Base-by-base conservation (phyloP, 208 protist genomes). In the Porcisia hertigi region DNA sequence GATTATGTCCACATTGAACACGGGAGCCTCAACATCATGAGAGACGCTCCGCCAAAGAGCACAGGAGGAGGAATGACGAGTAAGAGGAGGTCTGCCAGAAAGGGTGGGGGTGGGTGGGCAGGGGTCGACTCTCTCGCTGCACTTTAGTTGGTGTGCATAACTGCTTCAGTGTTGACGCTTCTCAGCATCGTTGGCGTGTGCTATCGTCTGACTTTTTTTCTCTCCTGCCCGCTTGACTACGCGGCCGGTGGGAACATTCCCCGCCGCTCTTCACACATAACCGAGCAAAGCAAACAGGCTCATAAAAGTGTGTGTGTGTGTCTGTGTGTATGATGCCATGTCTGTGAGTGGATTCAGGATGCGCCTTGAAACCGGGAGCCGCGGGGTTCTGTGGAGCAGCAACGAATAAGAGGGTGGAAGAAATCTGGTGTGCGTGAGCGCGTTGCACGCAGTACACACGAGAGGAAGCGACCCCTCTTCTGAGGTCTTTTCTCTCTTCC, bases 1-100 rank as follows among this genome's bases (percentile, higher is more conserved):
- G 79, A 94, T 96, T 69, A 79, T 94, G 53, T 80, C 69, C 63
- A 92, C 82, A 41, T 59, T 91, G 57, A 80, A 89, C 75, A 88
- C 80, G 3, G 85, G 84, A 1, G 71, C 81, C 0, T 58, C 81
- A n/a, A 69, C 55, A 20, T 3, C 69, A 12, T 70, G 64, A 60
- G 41, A 39, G 58, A 60, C 12, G 55, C 52, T 36, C 58, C 43
- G 20, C n/a, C 16, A 34, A 59, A 75, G 47, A 73, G 71, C 39
- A 49, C n/a, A 47, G 59, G 69, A 63, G 9, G 64, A 52, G 16
- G 16, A 69, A 16, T 4, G 47, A 1, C 16, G 2, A 23, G 30
- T 6, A 41, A 11, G 39, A 67, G 18, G 23, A 30, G 41, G 20
- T 25, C 41, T 52, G 47, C 5, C 8, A 12, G 8, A 52, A 52